phyloP scores from a whole-genome alignment of 2,329 filamentous ascomycete genomes.

The Pleurostoma richardsiae region DNA sequence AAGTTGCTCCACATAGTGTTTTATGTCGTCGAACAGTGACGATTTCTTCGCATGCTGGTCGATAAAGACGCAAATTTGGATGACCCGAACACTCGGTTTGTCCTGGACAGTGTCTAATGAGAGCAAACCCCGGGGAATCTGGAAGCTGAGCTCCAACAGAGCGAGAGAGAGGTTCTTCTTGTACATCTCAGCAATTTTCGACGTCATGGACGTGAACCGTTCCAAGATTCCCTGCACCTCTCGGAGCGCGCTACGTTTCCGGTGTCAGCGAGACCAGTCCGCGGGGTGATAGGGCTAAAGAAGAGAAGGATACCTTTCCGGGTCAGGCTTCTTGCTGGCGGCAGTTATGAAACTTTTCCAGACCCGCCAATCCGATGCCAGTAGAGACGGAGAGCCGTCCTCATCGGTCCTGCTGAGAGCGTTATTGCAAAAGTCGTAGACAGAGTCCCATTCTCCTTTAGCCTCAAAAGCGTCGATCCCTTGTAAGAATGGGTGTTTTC shows the following conservation, averaged over 20 bases:
- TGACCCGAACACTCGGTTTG: conserved; percentile 17
- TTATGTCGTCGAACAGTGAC: conserved; percentile 40
- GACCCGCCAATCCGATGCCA: conserved; percentile 36
- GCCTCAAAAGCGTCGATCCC: conserved; percentile 29
- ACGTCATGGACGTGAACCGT: conserved; percentile 16
- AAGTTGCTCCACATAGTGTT: conserved; percentile 35
- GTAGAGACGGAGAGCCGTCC: conserved; percentile 28
- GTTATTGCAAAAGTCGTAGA: conserved; percentile 37
- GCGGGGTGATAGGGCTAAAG: not conserved
- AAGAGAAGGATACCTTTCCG: conserved; percentile 6
- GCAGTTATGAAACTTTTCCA: conserved; percentile 27
- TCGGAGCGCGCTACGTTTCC: conserved; percentile 15
- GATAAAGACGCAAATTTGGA: conserved; percentile 24
- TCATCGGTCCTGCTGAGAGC: conserved; percentile 34
- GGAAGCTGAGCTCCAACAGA: conserved; percentile 22
- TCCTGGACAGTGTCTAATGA: conserved; percentile 4
- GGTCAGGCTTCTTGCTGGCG: conserved; percentile 18
- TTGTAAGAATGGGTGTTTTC: conserved; percentile 42
- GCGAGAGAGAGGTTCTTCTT: conserved; percentile 26
- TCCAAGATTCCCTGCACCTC: conserved; percentile 20
- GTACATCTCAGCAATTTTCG: conserved; percentile 22
- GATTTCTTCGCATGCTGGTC: conserved; percentile 23
- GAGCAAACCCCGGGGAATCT: conserved; percentile 13
- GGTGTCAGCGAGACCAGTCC: conserved; percentile 1
- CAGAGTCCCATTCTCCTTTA: conserved; percentile 32